These are phyloP conservation scores for Cudoniella acicularis DNA, from an alignment of 495 filamentous ascomycete genomes.

Conservation along the genomic window DNA sequence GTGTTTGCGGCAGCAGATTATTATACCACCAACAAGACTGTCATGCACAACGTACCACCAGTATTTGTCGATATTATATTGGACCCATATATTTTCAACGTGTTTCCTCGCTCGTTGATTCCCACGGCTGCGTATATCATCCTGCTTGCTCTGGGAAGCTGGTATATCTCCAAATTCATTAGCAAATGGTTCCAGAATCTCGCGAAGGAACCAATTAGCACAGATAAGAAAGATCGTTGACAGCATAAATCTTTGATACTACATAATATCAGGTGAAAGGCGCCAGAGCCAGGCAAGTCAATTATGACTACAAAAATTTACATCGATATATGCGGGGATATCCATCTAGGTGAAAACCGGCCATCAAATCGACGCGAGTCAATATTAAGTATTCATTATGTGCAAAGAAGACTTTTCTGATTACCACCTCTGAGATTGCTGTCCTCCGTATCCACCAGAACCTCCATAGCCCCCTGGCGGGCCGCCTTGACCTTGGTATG, in stretches of 20 bases:
- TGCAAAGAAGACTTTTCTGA: not conserved
- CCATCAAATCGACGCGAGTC: not conserved
- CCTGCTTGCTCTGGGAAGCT: slow-evolving; percentile 49
- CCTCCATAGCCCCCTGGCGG: slow-evolving; percentile 11
- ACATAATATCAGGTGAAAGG: too few relatives aligned
- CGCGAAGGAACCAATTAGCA: slow-evolving; percentile 20
- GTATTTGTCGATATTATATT: slow-evolving; percentile 85
- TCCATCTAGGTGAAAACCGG: slow-evolving; percentile 16
- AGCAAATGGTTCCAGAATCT: slow-evolving; percentile 32
- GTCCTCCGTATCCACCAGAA: slow-evolving; percentile 18
- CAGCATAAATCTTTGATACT: not conserved
- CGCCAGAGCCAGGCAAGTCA: too few relatives aligned
- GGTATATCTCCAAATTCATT: slow-evolving; percentile 38
- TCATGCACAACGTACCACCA: slow-evolving; percentile 73
- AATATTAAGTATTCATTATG: not conserved
- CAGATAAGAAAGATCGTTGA: slow-evolving; percentile 31
- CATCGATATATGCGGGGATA: slow-evolving; percentile 17
- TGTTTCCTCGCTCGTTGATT: slow-evolving; percentile 66
- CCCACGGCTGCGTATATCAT: slow-evolving; percentile 60
- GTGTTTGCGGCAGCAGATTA: slow-evolving; percentile 78
- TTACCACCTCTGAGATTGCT: slow-evolving; percentile 22
- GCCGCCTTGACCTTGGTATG: too few relatives aligned
- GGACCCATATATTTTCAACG: slow-evolving; percentile 75
- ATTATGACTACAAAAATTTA: slow-evolving; percentile 19
- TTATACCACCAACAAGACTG: slow-evolving; percentile 63